Conservation (phyloP, 1,284 basidiomycete species). For the Kalmanozyma brasiliensis region DNA sequence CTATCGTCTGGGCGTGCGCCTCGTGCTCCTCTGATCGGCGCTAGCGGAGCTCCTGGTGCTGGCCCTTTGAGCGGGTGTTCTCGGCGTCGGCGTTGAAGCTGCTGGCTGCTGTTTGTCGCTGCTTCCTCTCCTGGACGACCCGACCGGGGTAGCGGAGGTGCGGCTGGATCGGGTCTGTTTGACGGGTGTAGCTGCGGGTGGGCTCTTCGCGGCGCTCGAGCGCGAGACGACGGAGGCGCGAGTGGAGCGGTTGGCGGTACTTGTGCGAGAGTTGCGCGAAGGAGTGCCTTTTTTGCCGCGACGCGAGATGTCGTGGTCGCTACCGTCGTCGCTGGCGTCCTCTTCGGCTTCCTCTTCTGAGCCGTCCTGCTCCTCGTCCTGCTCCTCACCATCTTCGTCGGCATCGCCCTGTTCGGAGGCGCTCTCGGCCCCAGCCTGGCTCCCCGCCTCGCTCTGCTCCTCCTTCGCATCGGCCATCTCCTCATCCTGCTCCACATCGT, state of each 20-base stretch:
- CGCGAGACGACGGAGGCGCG: conserved; percentile 40
- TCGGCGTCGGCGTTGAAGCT: conserved; percentile 23
- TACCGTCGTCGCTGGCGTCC: conserved; percentile 26
- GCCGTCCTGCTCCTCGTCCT: conserved; percentile 10
- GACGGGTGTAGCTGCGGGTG: conserved; percentile 25
- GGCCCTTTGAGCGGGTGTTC: conserved; percentile 24
- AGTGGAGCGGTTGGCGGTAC: conserved; percentile 19
- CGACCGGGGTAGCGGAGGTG: conserved; percentile 19
- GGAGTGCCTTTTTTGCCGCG: conserved; percentile 14
- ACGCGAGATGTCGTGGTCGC: conserved; percentile 20
- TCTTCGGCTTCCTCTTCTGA: conserved; percentile 29
- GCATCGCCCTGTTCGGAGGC: conserved; percentile 14
- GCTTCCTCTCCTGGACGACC: conserved; percentile 29
- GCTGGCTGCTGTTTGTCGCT: conserved; percentile 24
- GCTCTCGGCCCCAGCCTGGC: conserved; percentile 20
- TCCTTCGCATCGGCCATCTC: conserved; percentile 45
- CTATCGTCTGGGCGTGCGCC: conserved; percentile 46
- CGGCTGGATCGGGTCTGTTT: conserved; percentile 39
- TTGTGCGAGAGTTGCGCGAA: conserved; percentile 5
- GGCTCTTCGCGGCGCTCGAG: conserved; percentile 34
- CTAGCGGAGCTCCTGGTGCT: conserved; percentile 38
- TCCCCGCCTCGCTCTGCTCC: conserved; percentile 35
- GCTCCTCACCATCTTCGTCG: conserved; percentile 26
- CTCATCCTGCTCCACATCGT: conserved; percentile 26
- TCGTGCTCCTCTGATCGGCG: conserved; percentile 21